Evolutionary conservation across 305 asterid genomes (phyloP).

Genomic region (Rubia balearica): DNA sequence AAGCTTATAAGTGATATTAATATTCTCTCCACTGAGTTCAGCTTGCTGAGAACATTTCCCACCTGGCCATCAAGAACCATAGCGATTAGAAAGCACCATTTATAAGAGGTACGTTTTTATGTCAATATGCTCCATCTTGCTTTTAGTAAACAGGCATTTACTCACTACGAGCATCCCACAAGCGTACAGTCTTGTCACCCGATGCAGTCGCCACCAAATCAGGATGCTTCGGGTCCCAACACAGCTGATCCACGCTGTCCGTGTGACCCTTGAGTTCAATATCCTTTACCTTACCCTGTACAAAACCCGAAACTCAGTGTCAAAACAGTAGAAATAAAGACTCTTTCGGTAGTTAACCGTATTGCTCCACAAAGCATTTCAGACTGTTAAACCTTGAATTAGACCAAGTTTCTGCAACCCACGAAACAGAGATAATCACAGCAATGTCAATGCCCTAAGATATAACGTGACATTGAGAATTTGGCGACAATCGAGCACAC

Average conservation of each 20-base stretch:
- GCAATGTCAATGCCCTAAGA: background rate
- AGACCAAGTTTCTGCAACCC: background rate
- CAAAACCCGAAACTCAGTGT: slow-evolving; percentile 2
- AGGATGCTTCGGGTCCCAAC: slow-evolving; percentile 98
- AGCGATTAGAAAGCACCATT: background rate
- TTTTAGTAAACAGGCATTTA: slow-evolving; percentile 12
- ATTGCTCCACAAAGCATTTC: background rate
- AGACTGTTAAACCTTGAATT: background rate
- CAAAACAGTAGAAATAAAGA: background rate
- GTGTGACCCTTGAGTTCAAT: slow-evolving; percentile 87
- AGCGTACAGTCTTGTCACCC: slow-evolving; percentile 92
- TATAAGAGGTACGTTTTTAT: background rate
- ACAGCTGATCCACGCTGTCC: slow-evolving; percentile 96
- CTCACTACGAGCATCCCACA: slow-evolving; percentile 99
- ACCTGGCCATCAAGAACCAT: slow-evolving; percentile 35
- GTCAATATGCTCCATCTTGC: background rate
- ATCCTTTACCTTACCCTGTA: slow-evolving; percentile 85
- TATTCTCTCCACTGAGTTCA: slow-evolving; percentile 97
- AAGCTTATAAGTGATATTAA: slow-evolving; percentile 91
- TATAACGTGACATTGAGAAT: background rate
- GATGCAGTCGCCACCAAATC: slow-evolving; percentile 98
- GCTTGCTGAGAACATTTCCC: slow-evolving; percentile 95
- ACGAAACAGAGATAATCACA: background rate
- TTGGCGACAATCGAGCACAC: background rate
- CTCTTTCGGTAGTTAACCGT: too few species aligned